Evolutionary conservation across 306 rosid species (phyloP).

Genomic region (Fragaria ananassa): DNA sequence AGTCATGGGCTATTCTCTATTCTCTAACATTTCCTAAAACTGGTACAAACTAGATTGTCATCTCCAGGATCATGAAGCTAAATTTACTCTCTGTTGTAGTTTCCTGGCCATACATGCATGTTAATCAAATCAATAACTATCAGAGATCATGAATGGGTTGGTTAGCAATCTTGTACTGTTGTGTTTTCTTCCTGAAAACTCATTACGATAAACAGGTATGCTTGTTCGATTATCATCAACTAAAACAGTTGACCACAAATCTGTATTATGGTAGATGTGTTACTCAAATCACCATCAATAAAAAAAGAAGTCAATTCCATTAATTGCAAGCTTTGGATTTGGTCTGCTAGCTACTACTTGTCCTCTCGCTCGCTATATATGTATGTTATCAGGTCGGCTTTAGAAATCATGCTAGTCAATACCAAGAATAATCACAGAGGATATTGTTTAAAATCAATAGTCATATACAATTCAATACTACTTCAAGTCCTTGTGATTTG

Average conservation of each 20-base stretch:
- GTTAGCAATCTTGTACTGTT: neutral
- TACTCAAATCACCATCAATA: neutral
- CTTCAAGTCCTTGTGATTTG: too few relatives aligned
- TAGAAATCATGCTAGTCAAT: conserved; percentile 28
- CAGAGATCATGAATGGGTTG: neutral
- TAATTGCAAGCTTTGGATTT: conserved; percentile 18
- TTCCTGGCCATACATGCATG: neutral
- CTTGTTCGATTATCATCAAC: neutral
- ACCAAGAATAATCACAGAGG: conserved; percentile 2
- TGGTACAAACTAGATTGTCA: neutral
- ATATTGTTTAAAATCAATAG: conserved; percentile 5
- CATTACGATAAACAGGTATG: conserved; percentile 2
- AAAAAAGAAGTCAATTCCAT: conserved; percentile 15
- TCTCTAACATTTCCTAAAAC: too few relatives aligned
- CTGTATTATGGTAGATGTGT: neutral
- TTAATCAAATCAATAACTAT: neutral
- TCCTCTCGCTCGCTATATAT: neutral
- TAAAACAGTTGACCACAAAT: conserved; percentile 17
- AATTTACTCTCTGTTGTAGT: neutral
- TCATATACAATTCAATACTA: too few relatives aligned
- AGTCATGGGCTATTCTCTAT: too few relatives aligned
- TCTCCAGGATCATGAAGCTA: neutral
- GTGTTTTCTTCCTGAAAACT: neutral
- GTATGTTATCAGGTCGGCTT: conserved; percentile 22
- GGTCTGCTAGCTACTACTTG: conserved; percentile 13